Evolutionary conservation across 2,329 filamentous ascomycete species (phyloP).

Genomic region (Pyrenophora tritici-repentis): DNA sequence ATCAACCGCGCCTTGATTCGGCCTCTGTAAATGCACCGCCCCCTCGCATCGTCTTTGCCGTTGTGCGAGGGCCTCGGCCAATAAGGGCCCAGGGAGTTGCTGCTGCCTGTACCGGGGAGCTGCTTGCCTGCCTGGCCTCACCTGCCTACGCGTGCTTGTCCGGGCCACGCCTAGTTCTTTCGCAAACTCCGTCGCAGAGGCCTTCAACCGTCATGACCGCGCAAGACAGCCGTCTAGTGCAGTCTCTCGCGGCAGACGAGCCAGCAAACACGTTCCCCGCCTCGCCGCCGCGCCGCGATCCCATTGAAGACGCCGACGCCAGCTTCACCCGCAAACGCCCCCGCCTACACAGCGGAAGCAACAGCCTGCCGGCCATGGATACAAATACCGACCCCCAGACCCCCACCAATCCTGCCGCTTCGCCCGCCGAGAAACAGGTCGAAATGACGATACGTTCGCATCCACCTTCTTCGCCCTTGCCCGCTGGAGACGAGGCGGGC

Average conservation of each 20-base stretch:
- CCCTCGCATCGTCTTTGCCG: conserved; percentile 19
- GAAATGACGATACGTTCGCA: conserved; percentile 49
- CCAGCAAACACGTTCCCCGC: conserved; percentile 38
- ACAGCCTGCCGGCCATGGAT: conserved; percentile 39
- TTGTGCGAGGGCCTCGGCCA: conserved; percentile 28
- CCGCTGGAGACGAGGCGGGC: conserved; percentile 17
- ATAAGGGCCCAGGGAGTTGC: conserved; percentile 28
- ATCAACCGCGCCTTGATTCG: neutral
- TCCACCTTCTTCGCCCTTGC: conserved; percentile 34
- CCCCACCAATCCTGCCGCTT: conserved; percentile 17
- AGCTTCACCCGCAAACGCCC: conserved; percentile 55
- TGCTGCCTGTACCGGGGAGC: conserved; percentile 31
- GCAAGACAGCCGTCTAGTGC: conserved; percentile 41
- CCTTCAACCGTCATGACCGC: conserved; percentile 40
- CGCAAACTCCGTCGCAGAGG: conserved; percentile 22
- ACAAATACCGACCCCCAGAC: conserved; percentile 32
- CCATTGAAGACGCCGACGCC: conserved; percentile 52
- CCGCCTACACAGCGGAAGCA: conserved; percentile 47
- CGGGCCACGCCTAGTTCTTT: conserved; percentile 20
- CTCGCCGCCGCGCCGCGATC: conserved; percentile 49
- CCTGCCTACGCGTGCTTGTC: conserved; percentile 22
- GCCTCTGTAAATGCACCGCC: conserved; percentile 31
- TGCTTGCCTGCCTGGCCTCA: conserved; percentile 31
- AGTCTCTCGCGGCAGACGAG: conserved; percentile 40
- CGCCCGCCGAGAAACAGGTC: conserved; percentile 33